phyloP scores from a whole-genome alignment of 805 yeast species.

The Ogataea angusta region DNA sequence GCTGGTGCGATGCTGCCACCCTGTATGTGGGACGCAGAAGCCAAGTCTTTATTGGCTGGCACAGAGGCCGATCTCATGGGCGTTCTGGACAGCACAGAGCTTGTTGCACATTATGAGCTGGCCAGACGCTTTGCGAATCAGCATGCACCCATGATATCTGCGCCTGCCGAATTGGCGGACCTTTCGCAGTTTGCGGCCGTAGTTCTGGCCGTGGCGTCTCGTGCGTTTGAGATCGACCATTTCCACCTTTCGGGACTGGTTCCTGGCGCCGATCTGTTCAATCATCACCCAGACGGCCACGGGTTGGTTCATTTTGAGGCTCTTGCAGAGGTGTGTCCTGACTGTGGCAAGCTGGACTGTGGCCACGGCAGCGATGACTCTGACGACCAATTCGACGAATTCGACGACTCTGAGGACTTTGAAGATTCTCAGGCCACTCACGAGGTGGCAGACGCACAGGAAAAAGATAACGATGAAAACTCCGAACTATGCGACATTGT shows the following conservation, averaged over 20 bases:
- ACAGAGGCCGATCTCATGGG: constrained; percentile 63
- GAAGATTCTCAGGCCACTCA: not conserved
- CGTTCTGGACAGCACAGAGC: constrained; percentile 48
- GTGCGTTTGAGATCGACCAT: constrained; percentile 79
- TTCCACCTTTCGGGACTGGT: constrained; percentile 75
- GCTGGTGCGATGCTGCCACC: constrained; percentile 48
- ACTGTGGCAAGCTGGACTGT: constrained; percentile 33
- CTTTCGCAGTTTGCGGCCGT: constrained; percentile 48
- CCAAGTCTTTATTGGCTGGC: constrained; percentile 47
- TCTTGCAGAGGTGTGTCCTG: constrained; percentile 35
- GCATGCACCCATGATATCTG: constrained; percentile 27
- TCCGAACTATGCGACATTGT: constrained; percentile 60
- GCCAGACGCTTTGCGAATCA: constrained; percentile 41
- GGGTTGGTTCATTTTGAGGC: constrained; percentile 71
- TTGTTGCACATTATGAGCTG: constrained; percentile 38
- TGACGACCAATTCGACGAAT: constrained; percentile 12
- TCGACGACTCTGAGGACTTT: not conserved
- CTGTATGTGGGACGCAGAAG: constrained; percentile 57
- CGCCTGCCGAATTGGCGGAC: constrained; percentile 37
- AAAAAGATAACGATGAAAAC: constrained; percentile 16
- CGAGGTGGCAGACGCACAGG: not conserved
- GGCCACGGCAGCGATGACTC: constrained; percentile 27
- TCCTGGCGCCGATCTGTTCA: constrained; percentile 89
- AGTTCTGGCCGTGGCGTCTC: constrained; percentile 61
- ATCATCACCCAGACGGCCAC: constrained; percentile 52